Evolutionary conservation across 768 basidiomycete species (phyloP), one percentile per base, ranked within the genome.

Genomic region (Gymnopilus junonius): DNA sequence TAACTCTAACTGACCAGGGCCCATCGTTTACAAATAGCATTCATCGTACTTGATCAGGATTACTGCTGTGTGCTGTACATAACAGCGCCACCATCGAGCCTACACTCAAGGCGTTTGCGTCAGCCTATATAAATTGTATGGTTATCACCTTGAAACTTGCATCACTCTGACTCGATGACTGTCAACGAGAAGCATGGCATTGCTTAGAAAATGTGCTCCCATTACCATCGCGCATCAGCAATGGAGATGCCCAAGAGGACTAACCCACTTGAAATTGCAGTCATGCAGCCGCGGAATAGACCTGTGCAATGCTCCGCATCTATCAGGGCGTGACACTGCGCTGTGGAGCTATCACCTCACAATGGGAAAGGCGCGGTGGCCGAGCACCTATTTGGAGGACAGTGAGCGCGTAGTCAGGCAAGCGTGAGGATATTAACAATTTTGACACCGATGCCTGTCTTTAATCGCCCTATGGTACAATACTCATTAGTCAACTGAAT

Each of bases 401-500:
- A 51, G 58, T 48, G 58, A 59, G 58, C 58, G 58, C 58, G 58
- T 59, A 59, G 58, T 50, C 45, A 59, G 48, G 43, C 56, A 43
- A 32, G 56, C 56, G 43, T 46, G 40, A 45, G 40, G 29, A 55
- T 20, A 40, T 23, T 43, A 17, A 29, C 37, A 4, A 17, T 37
- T 37, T 59, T 46, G 21, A 45, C 53, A 54, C 39, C 27, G 35
- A 55, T 55, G 23, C 54, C 11, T 14, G 32, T n/a, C 20, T 53
- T n/a, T 37, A 34, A 23, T 37, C 54, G 37, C 54, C 54, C 54
- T 23, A 15, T 17, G 2, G 15, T 55, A 29, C 35, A 40, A 17
- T 15, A n/a, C 35, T 23, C 34, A 29, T 25, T 39, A 40, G 23
- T 55, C 54, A 29, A 23, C 17, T 55, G 54, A 32, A 25, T 51